These are phyloP conservation scores for Pythium aquatile DNA, from an alignment of 352 stramenopile species.

Conservation along the genomic window DNA sequence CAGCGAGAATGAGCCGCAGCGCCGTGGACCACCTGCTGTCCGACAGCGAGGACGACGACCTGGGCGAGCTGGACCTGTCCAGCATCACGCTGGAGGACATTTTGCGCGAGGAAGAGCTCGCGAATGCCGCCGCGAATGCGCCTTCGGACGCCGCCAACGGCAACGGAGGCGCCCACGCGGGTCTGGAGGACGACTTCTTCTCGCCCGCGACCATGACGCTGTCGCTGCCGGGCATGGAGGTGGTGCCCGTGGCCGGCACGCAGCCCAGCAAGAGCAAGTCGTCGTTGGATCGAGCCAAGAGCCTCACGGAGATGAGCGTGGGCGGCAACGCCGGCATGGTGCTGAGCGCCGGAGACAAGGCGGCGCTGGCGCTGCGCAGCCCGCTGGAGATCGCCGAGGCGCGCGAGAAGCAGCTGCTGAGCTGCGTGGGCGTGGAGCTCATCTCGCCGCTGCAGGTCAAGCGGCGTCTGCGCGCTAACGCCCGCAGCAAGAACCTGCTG, in stretches of 20 bases:
- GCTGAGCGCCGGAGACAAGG: constrained; percentile 26
- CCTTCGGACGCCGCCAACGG: not conserved
- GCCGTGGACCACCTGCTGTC: constrained; percentile 31
- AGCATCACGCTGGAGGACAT: constrained; percentile 43
- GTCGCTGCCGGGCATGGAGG: constrained; percentile 65
- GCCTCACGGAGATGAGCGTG: constrained; percentile 39
- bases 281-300: constrained; percentile 37
- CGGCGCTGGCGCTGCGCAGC: constrained; percentile 33
- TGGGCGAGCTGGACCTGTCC: constrained; percentile 33
- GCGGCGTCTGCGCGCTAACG: constrained; percentile 61
- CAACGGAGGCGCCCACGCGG: constrained; percentile 2
- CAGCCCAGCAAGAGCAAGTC: constrained; percentile 11
- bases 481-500: constrained; percentile 49
- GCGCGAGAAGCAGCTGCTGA: constrained; percentile 77
- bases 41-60: constrained; percentile 39
- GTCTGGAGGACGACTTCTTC: constrained; percentile 68
- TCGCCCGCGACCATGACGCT: constrained; percentile 60
- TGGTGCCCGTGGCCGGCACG: constrained; percentile 22
- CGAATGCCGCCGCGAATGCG: constrained; percentile 21
- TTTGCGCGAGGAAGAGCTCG: constrained; percentile 43
- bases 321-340: constrained; percentile 25
- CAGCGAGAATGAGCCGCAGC: constrained; percentile 24
- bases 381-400: constrained; percentile 79
- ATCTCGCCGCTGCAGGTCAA: constrained; percentile 84
- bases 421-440: constrained; percentile 77